Base-by-base conservation (phyloP, 805 yeast genomes). In the Teunomyces kruisii region DNA sequence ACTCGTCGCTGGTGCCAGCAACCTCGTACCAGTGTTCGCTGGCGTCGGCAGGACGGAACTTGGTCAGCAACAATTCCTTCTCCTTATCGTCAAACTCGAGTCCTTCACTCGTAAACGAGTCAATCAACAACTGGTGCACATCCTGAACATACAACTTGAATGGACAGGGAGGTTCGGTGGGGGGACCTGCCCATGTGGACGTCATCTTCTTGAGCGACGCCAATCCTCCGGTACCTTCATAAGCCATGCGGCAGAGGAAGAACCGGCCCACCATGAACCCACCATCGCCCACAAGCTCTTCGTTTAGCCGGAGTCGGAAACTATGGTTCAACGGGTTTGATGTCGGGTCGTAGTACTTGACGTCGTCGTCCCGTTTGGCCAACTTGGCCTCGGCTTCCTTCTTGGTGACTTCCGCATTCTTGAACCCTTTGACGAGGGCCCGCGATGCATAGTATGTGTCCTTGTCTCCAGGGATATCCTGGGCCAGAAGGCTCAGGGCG, bases 81-180 rank as follows among this genome's bases (percentile, higher is more conserved):
- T 72, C 73, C 3, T 53, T 46, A 3, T 46, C 54, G 48, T 64
- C 65, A 41, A 70, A 68, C 35, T 72, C 74, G 5, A 66, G 49
- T 0, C 74, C 75, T 30, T 61, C 62, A 4, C 36, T 48, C 2
- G 48, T 46, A 9, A 72, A 57, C 1, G 65, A 50, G 3, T 59
- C 61, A 6, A 48, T 46, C 38, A 72, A 54, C 60, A 67, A 55
- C 19, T 54, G 45, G 45, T 69, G 65, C 1, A 67, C 68, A 49
- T 72, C 76, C 43, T 71, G 70, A 12, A 72, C 76, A 46, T 70
- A 72, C 26, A 72, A 49, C 39, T 68, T 70, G 58, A 72, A 72
- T 2, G 51, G 45, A 1, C 72, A 60, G 0, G 68, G 59, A 2
- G 48, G 47, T 9, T 31, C 39, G 22, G 27, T 26, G 3, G 49